Evolutionary conservation across 768 basidiomycete species (phyloP), one percentile per base, ranked within the genome.

Genomic region (Coprinopsis sp.): DNA sequence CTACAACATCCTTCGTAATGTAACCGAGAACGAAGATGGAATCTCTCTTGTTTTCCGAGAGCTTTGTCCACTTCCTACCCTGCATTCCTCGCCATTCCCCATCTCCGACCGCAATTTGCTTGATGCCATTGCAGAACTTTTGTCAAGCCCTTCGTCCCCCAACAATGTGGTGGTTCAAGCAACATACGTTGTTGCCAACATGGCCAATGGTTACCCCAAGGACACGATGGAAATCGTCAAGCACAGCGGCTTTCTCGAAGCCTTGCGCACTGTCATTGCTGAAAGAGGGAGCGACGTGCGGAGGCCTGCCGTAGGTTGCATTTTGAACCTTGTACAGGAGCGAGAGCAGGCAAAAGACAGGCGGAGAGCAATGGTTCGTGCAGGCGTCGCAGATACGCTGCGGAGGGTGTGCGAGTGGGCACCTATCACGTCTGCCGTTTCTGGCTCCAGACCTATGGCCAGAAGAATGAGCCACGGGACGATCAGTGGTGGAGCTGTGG

Each of bases 11-110:
- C 53, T 86, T 11, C 73, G 79, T 6, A 88, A 91, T 57, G 60
- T 90, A 2, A 76, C 84, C 0, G 81, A 83, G 46, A 69, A 78
- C 50, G 78, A 82, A 49, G 71, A 76, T 4, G 82, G 84, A n/a
- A 73, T 86, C 12, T 70, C 74, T 14, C 65, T 86, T 51, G 64
- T 87, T 14, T 79, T 84, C 49, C 58, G 64, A 13, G 77, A 77
- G 22, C 60, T 90, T 11, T 75, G 76, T 0, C 44, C 56, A 3
- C 42, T 39, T 10, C 38, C 6, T 10, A 5, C 38, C 5, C 25
- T 18, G 10, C 30, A 8, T 8, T 37, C 38, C 11, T 39, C 38
- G 18, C 7, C 38, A 24, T 11, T 10, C 5, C 12, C 23, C 23
- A 23, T 19, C 6, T 18, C 22, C 16, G 11, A 6, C 19, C 7